Base-by-base conservation (phyloP, 1,284 basidiomycete genomes). In the Pseudozyma pruni region DNA sequence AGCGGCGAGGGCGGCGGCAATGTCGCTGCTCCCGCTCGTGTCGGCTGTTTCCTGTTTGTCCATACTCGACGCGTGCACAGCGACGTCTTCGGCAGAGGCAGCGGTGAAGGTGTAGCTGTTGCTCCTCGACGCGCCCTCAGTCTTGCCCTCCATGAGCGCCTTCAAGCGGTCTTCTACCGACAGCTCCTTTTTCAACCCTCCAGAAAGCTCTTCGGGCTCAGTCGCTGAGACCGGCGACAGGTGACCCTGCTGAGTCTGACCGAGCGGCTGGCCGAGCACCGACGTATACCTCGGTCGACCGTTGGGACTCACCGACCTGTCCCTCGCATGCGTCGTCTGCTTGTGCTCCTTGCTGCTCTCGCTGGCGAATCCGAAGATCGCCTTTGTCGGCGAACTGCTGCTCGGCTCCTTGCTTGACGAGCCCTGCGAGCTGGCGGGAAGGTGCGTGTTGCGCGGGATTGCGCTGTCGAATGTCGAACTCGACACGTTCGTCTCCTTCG, bases 91-190 rank as follows among this genome's bases (percentile, higher is more conserved):
- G 10, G n/a, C 2, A 20, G 33, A 19, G 4, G 17, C 6, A 22
- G 20, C 19, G 10, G 19, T 13, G 19, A 41, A 22, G 2, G 54
- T 48, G 23, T 52, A 45, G 44, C 40, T 64, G 14, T 14, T 29
- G 16, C 32, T 22, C 5, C 45, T 31, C n/a, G 52, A 48, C 4
- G 31, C 33, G 5, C 8, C 22, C 27, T n/a, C n/a, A n/a, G n/a
- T n/a, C 16, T 42, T 38, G 3, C 48, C 47, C 9, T 47, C 56
- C 44, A 76, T 35, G 1, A 78, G 63, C 16, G 75, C 75, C 51
- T 74, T 76, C 27, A 78, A 58, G 20, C 75, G 38, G 27, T 76
- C 60, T 44, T 77, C 62, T 0, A 77, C 67, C 45, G 72, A 72
- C 7, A 47, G 17, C 4, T 59, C 67, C 5, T 55, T 41, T 42